These are phyloP conservation scores for Umbelopsis vinacea DNA, from an alignment of 192 early-diverging fungal genomes.

Conservation along the genomic window DNA sequence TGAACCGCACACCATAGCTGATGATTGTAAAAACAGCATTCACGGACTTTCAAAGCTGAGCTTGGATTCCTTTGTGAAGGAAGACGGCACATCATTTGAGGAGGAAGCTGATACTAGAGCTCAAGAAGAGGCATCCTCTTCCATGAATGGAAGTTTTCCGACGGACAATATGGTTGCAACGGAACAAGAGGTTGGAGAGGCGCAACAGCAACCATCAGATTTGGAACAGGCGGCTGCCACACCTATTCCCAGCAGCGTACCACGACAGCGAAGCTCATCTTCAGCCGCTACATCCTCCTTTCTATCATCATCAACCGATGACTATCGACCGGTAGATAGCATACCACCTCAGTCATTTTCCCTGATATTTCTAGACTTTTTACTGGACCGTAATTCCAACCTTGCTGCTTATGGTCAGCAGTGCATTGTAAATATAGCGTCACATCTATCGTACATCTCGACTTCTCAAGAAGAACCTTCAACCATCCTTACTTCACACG, in stretches of 20 bases:
- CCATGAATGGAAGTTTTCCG: not conserved
- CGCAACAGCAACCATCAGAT: not conserved
- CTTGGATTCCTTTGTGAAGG: conserved; percentile 11
- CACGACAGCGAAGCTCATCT: not conserved
- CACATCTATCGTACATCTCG: conserved; percentile 22
- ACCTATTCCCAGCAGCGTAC: not conserved
- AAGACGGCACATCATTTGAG: not conserved
- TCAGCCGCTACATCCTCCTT: not conserved
- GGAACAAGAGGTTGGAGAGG: not conserved
- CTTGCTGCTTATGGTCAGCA: conserved; percentile 46
- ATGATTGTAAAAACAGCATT: conserved; percentile 5
- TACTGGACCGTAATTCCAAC: conserved; percentile 51
- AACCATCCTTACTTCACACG: not conserved
- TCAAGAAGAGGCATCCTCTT: not conserved
- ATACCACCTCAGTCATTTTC: conserved; percentile 46
- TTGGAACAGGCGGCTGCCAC: conserved; percentile 2
- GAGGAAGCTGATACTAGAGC: not conserved
- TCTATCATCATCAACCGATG: not conserved
- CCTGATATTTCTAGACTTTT: conserved; percentile 45
- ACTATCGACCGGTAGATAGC: not conserved
- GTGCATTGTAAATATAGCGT: conserved; percentile 43
- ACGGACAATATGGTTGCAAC: not conserved
- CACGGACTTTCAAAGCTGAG: conserved; percentile 17
- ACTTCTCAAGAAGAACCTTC: conserved; percentile 2
- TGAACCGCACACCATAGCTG: not conserved